Evolutionary conservation across 1,139 yeast species (phyloP), one percentile per base, ranked within the genome.

Genomic region (Debaryomycetaceae sp.): DNA sequence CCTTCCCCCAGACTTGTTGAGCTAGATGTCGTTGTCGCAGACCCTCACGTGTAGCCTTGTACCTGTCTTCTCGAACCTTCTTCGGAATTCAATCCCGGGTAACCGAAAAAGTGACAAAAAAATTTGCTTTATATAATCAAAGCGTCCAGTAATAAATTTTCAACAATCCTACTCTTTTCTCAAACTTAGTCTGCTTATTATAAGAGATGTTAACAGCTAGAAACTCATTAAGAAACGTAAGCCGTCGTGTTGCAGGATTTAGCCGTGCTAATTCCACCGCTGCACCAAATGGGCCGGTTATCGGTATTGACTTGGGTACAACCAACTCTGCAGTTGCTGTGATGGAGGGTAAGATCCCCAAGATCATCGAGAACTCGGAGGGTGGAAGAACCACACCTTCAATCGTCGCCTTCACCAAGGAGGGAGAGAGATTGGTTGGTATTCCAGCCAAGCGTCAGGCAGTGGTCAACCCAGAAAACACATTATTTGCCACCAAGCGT

Each of bases 241-340:
- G 69, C 43, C 67, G 71, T 52, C 75, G 73, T 59, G 63, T 71
- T 53, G 72, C 73, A 45, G 54, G 61, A 37, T 63, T 69, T 49
- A 65, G 71, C 53, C 81, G 84, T 75, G 69, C 68, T 67, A 75
- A 76, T 64, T 69, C 78, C 40, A 70, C 75, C 43, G 70, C 67
- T 65, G 76, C 72, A 59, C 84, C 64, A 56, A 72, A 72, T 56
- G 89, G 89, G 43, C 78, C 91, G 58, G 98, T 92, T 46, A 91
- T 92, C 61, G 98, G 98, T 78, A 91, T 92, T 64, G 98, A 92
- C 75, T 80, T 92, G 67, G 98, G 98, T 75, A 92, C 98, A 69
- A 92, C 98, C 70, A 92, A 92, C 81, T 92, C 98, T 43, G 98
- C 98, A 45, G 98, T 92, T 51, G 98, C 98, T 47, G 75, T 92